Evolutionary conservation across 2,329 filamentous ascomycete genomes (phyloP).

Genomic region (Coniochaeta sp.): DNA sequence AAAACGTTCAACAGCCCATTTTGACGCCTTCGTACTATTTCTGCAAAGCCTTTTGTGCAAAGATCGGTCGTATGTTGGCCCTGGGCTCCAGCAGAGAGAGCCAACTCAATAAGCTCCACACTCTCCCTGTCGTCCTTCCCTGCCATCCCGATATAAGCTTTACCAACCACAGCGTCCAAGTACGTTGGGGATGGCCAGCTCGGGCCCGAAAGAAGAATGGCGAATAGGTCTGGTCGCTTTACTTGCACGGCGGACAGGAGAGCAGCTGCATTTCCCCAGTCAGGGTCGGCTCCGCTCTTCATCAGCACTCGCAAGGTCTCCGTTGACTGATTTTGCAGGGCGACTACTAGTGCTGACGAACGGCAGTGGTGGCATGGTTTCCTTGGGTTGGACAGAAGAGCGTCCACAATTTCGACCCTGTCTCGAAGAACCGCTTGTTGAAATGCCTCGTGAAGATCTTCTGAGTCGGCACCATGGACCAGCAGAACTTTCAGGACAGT

Average conservation of each 20-base stretch:
- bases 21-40: constrained; percentile 11
- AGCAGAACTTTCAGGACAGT: constrained; percentile 14
- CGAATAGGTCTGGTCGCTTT: constrained; percentile 12
- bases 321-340: too few relatives aligned
- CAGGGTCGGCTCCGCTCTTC: constrained; percentile 5
- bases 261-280: constrained; percentile 13
- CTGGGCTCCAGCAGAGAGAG: constrained; percentile 12
- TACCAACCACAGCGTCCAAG: constrained; percentile 15
- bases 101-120: constrained; percentile 14
- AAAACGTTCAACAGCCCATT: constrained; percentile 12
- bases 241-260: constrained; percentile 14
- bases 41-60: constrained; percentile 13
- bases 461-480: background rate
- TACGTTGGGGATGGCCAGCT: constrained; percentile 13
- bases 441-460: too few relatives aligned
- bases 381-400: too few relatives aligned
- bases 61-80: constrained; percentile 14
- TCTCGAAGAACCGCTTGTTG: too few relatives aligned
- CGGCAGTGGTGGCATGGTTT: too few relatives aligned
- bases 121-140: constrained; percentile 4
- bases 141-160: constrained; percentile 7
- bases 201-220: constrained; percentile 13
- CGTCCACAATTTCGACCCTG: too few relatives aligned
- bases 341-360: too few relatives aligned
- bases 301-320: too few relatives aligned